Evolutionary conservation across 2,329 filamentous ascomycete genomes (phyloP).

Genomic region (Balansia obtecta): DNA sequence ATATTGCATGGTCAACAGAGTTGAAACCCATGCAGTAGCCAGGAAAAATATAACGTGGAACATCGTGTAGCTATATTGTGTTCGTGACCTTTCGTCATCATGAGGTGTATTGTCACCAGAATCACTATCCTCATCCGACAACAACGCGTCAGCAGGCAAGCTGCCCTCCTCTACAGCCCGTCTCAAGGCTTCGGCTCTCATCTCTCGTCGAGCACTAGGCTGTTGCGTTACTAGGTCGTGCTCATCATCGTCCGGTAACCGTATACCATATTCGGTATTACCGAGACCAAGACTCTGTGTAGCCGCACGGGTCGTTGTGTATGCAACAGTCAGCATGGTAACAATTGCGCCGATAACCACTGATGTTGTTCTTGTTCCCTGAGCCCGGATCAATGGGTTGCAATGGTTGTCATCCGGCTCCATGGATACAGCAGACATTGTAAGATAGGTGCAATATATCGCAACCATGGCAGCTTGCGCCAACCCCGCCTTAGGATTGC

Average conservation of each 20-base stretch:
- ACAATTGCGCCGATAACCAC: slow-evolving; percentile 88
- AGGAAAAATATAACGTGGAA: slow-evolving; percentile 98
- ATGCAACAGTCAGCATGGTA: slow-evolving; percentile 93
- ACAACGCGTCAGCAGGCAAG: slow-evolving; percentile 77
- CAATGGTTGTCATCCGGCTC: slow-evolving; percentile 88
- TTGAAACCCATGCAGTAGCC: slow-evolving; percentile 91
- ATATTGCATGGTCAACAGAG: slow-evolving; percentile 66
- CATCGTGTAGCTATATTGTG: slow-evolving; percentile 90
- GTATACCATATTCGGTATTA: slow-evolving; percentile 37
- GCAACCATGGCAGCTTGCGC: slow-evolving; percentile 98
- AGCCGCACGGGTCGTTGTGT: slow-evolving; percentile 91
- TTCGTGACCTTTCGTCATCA: slow-evolving; percentile 79
- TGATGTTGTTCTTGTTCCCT: slow-evolving; percentile 78
- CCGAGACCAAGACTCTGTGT: slow-evolving; percentile 76
- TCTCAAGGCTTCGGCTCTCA: slow-evolving; percentile 84
- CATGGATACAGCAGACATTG: slow-evolving; percentile 97
- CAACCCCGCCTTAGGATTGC: slow-evolving; percentile 84
- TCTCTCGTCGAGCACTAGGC: slow-evolving; percentile 67
- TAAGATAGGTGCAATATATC: slow-evolving; percentile 96
- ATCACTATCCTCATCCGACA: slow-evolving; percentile 60
- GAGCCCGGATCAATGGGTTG: slow-evolving; percentile 80
- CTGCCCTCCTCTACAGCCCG: slow-evolving; percentile 87
- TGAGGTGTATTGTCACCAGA: slow-evolving; percentile 49
- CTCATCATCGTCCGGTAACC: slow-evolving; percentile 58
- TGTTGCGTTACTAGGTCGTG: slow-evolving; percentile 84